These are phyloP conservation scores for Trichosporon sp. DNA, from an alignment of 1,284 basidiomycete genomes.

Conservation along the genomic window DNA sequence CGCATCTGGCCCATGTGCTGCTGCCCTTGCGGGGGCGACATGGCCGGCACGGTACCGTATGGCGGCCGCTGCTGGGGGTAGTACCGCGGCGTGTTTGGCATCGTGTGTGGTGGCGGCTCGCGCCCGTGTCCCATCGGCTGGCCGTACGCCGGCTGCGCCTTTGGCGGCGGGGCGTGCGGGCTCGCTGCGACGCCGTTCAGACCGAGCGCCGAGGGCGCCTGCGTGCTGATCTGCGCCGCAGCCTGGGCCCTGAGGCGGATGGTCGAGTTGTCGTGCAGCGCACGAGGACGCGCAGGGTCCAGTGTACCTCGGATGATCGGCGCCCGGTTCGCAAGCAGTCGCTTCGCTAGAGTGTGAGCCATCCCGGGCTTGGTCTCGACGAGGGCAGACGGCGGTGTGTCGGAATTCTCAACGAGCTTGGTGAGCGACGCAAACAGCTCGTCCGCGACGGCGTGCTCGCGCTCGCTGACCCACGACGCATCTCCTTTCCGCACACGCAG, in stretches of 20 bases:
- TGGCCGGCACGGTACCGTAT: background rate
- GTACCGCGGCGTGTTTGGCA: constrained; percentile 6
- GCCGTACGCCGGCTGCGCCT: constrained; percentile 8
- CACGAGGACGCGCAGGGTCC: constrained; percentile 36
- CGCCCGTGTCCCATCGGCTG: constrained; percentile 10
- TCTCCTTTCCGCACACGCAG: constrained; percentile 26
- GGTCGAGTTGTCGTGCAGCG: constrained; percentile 34
- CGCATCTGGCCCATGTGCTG: background rate
- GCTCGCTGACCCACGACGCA: constrained; percentile 17
- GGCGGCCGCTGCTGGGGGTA: constrained; percentile 2
- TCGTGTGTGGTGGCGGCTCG: constrained; percentile 18
- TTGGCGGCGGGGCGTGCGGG: constrained; percentile 8
- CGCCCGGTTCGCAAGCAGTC: constrained; percentile 14
- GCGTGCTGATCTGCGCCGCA: constrained; percentile 9
- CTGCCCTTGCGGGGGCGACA: constrained; percentile 1
- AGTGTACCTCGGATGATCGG: constrained; percentile 39
- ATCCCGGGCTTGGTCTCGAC: constrained; percentile 18
- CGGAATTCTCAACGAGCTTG: constrained; percentile 16
- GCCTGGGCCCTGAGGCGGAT: constrained; percentile 14
- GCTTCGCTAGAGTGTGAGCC: constrained; percentile 29
- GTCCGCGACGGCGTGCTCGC: constrained; percentile 34
- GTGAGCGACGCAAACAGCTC: constrained; percentile 32
- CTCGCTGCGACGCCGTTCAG: constrained; percentile 10
- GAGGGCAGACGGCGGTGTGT: constrained; percentile 11
- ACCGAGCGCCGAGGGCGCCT: constrained; percentile 7